Evolutionary conservation across 176 grass and related monocot species (phyloP), one percentile per base, ranked within the genome.

Genomic region (Oryza glumipatula): DNA sequence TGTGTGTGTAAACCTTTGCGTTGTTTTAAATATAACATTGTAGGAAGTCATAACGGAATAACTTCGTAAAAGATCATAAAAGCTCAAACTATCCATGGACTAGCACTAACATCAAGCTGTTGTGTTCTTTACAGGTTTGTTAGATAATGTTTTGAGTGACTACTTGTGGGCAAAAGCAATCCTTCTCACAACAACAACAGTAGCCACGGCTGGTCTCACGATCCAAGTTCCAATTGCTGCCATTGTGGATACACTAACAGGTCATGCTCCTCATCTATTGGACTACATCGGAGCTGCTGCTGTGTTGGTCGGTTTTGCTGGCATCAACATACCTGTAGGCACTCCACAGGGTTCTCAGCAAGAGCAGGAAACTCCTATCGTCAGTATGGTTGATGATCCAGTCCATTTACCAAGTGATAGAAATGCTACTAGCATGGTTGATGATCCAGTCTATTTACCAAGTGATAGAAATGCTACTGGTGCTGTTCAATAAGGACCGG

Each of bases 171-270:
- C 90, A 65, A 96, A 99, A 82, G 96, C 93, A 22, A 96, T 94
- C 23, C 90, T 86, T 49, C 87, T 99, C 79, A 99, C 96, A 21
- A 96, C 96, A 58, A 99, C 96, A 39, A 99, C 94, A n/a, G 94
- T 99, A 0, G 96, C 96, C 26, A 99, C 96, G 16, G 93, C 94
- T 72, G 96, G 96, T 70, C 86, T 99, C 26, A 92, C 96, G 30
- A 92, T 99, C 73, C 96, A 96, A 74, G 96, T 99, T 39, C 96
- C 96, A 5, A 99, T 99, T 23, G 96, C 96, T 74, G 96, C 93
- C 33, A 76, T 99, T 67, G 91, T 95, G 7, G 93, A 99, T 71
- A 87, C 93, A 0, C 49, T 99, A 43, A 96, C 89, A 6, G 93
- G 93, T 14, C 91, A 95, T 81, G 96, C 93, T 51, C 96, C 93